A percentile compares a stretch with the other conserved stretches of the same genome.
Conservation (phyloP, 805 yeast species). For the Scheffersomyces stipitis region DNA sequence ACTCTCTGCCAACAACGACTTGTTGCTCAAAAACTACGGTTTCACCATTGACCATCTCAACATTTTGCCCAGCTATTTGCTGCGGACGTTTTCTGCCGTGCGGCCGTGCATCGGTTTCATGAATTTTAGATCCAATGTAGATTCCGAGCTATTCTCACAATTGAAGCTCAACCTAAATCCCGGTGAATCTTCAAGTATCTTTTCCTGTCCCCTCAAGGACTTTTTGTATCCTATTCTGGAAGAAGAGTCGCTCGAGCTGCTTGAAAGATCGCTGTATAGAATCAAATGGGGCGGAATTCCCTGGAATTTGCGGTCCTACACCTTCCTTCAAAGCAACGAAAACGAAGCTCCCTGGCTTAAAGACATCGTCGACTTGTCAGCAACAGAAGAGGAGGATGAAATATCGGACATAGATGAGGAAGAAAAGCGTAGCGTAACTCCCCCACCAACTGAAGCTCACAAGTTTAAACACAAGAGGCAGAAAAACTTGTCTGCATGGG, state of each 20-base stretch:
- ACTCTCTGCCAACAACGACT: constrained; percentile 47
- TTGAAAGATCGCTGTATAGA: constrained; percentile 31
- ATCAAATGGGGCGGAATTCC: constrained; percentile 72
- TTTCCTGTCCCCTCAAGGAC: constrained; percentile 69
- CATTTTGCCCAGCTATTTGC: constrained; percentile 73
- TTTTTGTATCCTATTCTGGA: constrained; percentile 37
- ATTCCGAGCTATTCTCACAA: constrained; percentile 21
- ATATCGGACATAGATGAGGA: constrained; percentile 9
- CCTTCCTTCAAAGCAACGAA: constrained; percentile 54
- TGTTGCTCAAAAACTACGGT: constrained; percentile 46
- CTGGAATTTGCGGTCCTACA: constrained; percentile 63
- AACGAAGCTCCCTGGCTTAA: constrained; percentile 65
- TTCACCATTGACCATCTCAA: constrained; percentile 60
- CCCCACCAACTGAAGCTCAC: constrained; percentile 1
- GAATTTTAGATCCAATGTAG: constrained; percentile 29
- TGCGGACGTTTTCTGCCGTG: constrained; percentile 80
- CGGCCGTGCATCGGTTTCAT: constrained; percentile 75
- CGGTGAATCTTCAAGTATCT: constrained; percentile 72
- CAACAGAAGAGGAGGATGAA: constrained; percentile 52
- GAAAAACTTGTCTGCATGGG: constrained; percentile 31
- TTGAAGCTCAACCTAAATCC: constrained; percentile 59
- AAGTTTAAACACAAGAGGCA: constrained; percentile 11
- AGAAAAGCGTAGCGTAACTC: constrained; percentile 9
- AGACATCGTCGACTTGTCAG: constrained; percentile 54
- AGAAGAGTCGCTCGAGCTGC: constrained; percentile 25